These are phyloP conservation scores for Scenedesmus sp. DNA, from an alignment of 163 green algal species.

Conservation along the genomic window DNA sequence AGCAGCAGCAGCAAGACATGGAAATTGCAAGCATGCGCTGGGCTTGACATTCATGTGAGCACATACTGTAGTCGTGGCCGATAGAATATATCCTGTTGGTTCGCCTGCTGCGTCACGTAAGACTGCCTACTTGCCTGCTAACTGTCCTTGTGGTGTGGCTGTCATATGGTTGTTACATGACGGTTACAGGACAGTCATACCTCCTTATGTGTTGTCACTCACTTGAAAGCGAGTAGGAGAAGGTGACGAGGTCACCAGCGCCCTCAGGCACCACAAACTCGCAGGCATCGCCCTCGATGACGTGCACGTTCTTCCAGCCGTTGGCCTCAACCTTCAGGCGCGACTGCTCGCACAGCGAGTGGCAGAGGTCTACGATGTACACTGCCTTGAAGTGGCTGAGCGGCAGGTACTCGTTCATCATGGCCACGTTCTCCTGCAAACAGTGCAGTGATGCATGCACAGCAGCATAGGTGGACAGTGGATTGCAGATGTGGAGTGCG, in stretches of 20 bases:
- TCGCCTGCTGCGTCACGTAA: too few relatives aligned
- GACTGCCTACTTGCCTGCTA: too few relatives aligned
- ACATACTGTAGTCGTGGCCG: too few relatives aligned
- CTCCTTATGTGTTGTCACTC: constrained; percentile 42
- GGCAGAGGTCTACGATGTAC: constrained; percentile 98
- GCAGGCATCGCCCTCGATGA: constrained; percentile 96
- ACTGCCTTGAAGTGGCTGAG: constrained; percentile 94
- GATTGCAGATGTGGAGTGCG: constrained; percentile 87
- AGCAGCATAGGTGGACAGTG: background rate
- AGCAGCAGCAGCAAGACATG: background rate
- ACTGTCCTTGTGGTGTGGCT: too few relatives aligned
- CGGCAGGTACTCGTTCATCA: constrained; percentile 96
- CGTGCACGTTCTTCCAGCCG: constrained; percentile 95
- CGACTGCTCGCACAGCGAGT: constrained; percentile 91
- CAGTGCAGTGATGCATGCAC: background rate
- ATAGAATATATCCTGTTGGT: too few relatives aligned
- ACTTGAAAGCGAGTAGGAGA: constrained; percentile 99
- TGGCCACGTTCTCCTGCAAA: constrained; percentile 94
- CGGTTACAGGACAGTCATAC: too few relatives aligned
- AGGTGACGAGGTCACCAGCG: constrained; percentile 92
- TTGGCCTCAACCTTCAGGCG: constrained; percentile 81
- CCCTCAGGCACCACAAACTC: constrained; percentile 83
- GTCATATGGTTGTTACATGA: background rate
- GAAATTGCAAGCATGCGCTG: background rate
- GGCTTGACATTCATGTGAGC: too few relatives aligned